These are phyloP conservation scores for Zymoseptoria tritici DNA, from an alignment of 2,329 filamentous ascomycete genomes.

Conservation along the genomic window DNA sequence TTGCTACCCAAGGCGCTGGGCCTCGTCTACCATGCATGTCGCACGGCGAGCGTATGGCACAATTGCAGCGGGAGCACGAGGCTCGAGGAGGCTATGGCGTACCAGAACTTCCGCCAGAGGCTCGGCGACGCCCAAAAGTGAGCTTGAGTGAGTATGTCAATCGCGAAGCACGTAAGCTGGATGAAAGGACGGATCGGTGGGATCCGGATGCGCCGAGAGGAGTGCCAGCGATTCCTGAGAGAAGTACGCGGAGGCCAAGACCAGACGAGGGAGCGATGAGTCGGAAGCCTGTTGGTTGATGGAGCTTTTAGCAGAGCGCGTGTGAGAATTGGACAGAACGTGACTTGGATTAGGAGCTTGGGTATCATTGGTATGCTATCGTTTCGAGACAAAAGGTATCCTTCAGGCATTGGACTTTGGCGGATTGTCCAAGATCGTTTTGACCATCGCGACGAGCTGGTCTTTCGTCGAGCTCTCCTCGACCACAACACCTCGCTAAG, in stretches of 20 bases:
- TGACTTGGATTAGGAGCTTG: neutral
- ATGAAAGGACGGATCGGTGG: neutral
- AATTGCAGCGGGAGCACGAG: neutral
- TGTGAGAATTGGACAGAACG: neutral
- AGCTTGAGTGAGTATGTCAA: neutral
- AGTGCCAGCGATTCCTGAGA: neutral
- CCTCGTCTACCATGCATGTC: neutral
- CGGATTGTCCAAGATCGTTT: neutral
- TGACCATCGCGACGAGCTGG: neutral
- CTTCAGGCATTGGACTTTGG: neutral
- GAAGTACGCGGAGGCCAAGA: neutral
- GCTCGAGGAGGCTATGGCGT: neutral
- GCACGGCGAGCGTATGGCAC: neutral
- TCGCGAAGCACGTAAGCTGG: neutral
- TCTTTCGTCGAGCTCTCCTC: neutral
- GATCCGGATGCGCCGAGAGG: neutral
- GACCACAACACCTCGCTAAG: neutral
- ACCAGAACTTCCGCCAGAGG: neutral
- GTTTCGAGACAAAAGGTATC: neutral
- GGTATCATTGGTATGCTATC: neutral
- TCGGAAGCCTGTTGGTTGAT: neutral
- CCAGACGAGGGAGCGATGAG: neutral
- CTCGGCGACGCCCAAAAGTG: neutral
- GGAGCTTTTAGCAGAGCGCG: neutral
- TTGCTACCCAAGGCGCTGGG: neutral